Base-by-base conservation (phyloP, 768 basidiomycete genomes). In the Porpolomopsis calyptriformis region DNA sequence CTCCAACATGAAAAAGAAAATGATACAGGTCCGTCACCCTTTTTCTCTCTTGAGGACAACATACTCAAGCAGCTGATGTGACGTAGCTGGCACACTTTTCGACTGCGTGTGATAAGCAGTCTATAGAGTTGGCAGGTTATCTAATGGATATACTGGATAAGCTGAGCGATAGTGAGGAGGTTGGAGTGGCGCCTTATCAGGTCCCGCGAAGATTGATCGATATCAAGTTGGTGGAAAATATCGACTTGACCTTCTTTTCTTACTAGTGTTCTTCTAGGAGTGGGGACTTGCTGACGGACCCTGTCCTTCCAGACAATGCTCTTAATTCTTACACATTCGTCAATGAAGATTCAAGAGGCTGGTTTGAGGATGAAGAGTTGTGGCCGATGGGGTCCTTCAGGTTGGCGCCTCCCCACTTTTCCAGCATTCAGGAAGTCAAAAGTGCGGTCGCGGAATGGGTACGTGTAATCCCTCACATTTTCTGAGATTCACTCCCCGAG, bases 181-280 rank as follows among this genome's bases (percentile, higher is more conserved):
- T 53, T 31, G 60, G 58, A 1, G 19, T 25, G 8, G 47, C 48
- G 10, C 58, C 58, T 1, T 61, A 48, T 49, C 31, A 42, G 22
- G 52, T 61, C n/a, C 58, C 60, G 2, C 39, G 47, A 4, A 38
- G 50, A 19, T 40, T 58, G 19, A 31, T 61, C 9, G 58, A 61
- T 49, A 54, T 53, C 6, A 46, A 27, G 58, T 53, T 40, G 33
- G 54, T 29, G 3, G 20, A 1, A 27, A 19, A 22, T 14, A 20
- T 37, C n/a, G n/a, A n/a, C n/a, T 40, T 25, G 38, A 16, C 16
- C 6, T 10, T 16, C 26, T 37, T 20, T 22, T 25, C 37, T 14
- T 24, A 38, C 18, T 22, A n/a, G 24, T 34, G 4, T 11, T 33
- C n/a, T 27, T 16, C 5, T 22, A 57, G 57, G 33, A 55, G 55